phyloP scores from a whole-genome alignment of 75 land plant genomes.

The Pinus taeda region DNA sequence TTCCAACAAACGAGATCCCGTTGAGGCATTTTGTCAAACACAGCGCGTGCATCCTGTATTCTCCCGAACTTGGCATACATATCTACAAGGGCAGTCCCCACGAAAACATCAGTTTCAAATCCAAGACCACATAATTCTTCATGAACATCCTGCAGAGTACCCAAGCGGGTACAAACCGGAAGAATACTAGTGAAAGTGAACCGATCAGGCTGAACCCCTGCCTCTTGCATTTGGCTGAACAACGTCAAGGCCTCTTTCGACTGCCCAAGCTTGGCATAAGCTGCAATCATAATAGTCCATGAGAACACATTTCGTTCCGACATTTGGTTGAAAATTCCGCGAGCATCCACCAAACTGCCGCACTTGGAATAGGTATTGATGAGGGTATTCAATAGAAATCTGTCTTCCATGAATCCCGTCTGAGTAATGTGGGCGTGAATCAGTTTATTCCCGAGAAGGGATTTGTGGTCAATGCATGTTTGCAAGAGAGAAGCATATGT shows the following conservation, averaged over 20 bases:
- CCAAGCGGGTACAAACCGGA: neutral
- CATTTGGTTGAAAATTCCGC: slow-evolving; percentile 12
- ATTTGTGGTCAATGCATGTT: slow-evolving; percentile 1
- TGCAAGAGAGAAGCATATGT: slow-evolving; percentile 9
- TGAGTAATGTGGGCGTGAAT: slow-evolving; percentile 10
- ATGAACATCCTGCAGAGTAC: neutral
- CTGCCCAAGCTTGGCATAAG: slow-evolving; percentile 4
- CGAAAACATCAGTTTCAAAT: neutral
- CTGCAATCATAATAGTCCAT: slow-evolving; percentile 11
- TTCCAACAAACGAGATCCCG: slow-evolving; percentile 1
- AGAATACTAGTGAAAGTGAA: neutral
- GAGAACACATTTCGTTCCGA: neutral
- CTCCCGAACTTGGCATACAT: slow-evolving; percentile 3
- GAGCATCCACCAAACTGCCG: slow-evolving; percentile 7
- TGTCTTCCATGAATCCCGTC: neutral
- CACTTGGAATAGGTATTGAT: slow-evolving; percentile 3
- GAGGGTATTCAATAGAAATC: neutral
- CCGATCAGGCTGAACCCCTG: neutral
- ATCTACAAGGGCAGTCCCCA: neutral
- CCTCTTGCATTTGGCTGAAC: slow-evolving; percentile 9
- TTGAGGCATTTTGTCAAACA: slow-evolving; percentile 4
- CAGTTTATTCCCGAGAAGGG: neutral
- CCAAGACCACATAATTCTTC: neutral
- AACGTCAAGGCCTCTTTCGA: slow-evolving; percentile 3
- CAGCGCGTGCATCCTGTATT: neutral